Conservation (phyloP, 75 land plant species). For the Sequoiadendron giganteum region DNA sequence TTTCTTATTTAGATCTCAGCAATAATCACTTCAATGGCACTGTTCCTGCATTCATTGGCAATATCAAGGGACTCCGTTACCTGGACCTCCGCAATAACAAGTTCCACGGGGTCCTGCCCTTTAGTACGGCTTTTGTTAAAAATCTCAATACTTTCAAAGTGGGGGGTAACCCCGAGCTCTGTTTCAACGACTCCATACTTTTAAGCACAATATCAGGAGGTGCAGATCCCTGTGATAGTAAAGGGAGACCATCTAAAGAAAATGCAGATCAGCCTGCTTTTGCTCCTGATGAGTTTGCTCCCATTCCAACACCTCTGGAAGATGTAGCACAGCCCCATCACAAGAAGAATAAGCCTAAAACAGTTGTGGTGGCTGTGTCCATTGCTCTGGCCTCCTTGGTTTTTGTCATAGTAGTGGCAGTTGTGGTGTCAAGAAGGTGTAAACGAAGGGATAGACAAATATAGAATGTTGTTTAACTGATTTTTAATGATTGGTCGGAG, state of each 20-base stretch:
- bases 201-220: constrained; percentile 26
- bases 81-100: constrained; percentile 44
- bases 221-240: constrained; percentile 30
- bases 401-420: constrained; percentile 23
- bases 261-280: neutral
- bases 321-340: constrained; percentile 6
- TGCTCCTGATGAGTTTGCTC: constrained; percentile 17
- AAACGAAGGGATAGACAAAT: neutral
- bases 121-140: constrained; percentile 22
- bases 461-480: neutral
- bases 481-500: neutral
- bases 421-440: constrained; percentile 31
- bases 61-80: constrained; percentile 26
- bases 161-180: constrained; percentile 25
- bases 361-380: constrained; percentile 41
- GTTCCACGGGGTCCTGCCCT: constrained; percentile 36
- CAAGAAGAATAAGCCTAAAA: constrained; percentile 24
- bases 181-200: constrained; percentile 26
- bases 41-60: constrained; percentile 23
- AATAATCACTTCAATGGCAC: constrained; percentile 32
- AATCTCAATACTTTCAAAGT: constrained; percentile 33
- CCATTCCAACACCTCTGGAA: constrained; percentile 3
- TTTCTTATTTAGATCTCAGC: constrained; percentile 35
- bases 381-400: constrained; percentile 38
- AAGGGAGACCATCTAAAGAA: constrained; percentile 21